Base-by-base conservation (phyloP, 352 stramenopile genomes). In the Phytophthora fragariaefolia region DNA sequence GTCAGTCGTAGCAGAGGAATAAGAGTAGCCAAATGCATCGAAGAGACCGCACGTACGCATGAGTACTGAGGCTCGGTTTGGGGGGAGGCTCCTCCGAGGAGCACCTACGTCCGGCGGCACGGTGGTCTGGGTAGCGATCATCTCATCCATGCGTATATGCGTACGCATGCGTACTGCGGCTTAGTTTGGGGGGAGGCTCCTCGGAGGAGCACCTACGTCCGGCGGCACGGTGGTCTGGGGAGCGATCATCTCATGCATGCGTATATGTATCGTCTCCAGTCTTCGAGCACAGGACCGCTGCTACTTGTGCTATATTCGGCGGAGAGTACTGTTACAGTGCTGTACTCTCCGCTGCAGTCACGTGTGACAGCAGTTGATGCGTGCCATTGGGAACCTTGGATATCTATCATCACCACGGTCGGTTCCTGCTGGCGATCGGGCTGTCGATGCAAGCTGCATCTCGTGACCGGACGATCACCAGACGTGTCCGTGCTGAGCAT, bases 401-500 rank as follows among this genome's bases (percentile, higher is more conserved):
- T 54, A 66, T 9, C 30, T 18, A 9, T 58, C 49, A 61, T 15
- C 27, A 32, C 43, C 42, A 30, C 24, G 26, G 12, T 49, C 20
- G 22, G 20, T 49, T 56, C 10, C 42, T 50, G 22, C 34, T 43
- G 47, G 20, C 45, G 56, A 64, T 43, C 23, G 32, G 17, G 3
- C 32, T 27, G 18, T 24, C 38, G 40, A 45, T 66, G 56, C 63
- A 61, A 28, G 26, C 40, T n/a, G 26, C 40, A 72, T 67, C 63
- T 34, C 40, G 26, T 72, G 64, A 51, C 58, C 43, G 43, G 36
- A 63, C 51, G 42, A 66, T 30, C 42, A 47, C 32, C 43, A n/a
- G 27, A 45, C 18, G 50, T 68, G 64, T 30, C 58, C 40, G 64
- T 72, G 64, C 64, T 51, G 3, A 27, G 45, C 64, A 62, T 30